Evolutionary conservation across 2,329 filamentous ascomycete genomes (phyloP).

Genomic region (Xylariales sp.): DNA sequence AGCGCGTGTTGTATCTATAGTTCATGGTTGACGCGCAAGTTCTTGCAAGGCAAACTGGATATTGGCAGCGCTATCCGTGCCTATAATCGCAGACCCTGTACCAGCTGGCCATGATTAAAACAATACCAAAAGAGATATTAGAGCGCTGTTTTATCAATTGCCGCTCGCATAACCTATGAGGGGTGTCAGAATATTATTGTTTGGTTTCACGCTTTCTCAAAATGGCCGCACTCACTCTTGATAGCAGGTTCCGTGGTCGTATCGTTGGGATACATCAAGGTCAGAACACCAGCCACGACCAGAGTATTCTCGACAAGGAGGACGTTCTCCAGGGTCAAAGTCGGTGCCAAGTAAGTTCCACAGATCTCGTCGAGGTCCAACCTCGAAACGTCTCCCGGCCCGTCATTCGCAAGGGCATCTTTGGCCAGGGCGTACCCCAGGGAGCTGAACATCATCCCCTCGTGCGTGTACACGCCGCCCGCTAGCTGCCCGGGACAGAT

Average conservation of each 20-base stretch:
- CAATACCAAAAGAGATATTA: too few relatives aligned
- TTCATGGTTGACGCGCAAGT: too few relatives aligned
- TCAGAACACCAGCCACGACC: background rate
- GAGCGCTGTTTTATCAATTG: too few relatives aligned
- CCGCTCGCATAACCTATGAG: too few relatives aligned
- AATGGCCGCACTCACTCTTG: background rate
- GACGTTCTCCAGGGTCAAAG: background rate
- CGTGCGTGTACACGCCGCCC: conserved; percentile 17
- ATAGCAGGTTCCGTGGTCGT: background rate
- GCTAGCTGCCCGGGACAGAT: conserved; percentile 34
- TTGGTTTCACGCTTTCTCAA: too few relatives aligned
- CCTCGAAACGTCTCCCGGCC: background rate
- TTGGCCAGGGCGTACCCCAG: background rate
- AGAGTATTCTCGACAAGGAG: background rate
- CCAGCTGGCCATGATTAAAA: too few relatives aligned
- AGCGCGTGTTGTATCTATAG: too few relatives aligned
- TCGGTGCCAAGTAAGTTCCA: background rate
- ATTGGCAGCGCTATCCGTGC: too few relatives aligned
- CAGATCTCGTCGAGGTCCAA: conserved; percentile 1
- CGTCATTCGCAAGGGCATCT: background rate
- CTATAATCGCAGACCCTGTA: too few relatives aligned
- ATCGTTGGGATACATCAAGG: background rate
- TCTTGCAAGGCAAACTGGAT: too few relatives aligned
- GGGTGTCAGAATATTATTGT: too few relatives aligned
- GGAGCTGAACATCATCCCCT: background rate